Conservation (phyloP, 2,329 filamentous ascomycete genomes). For the Aspergillus thermomutatus region DNA sequence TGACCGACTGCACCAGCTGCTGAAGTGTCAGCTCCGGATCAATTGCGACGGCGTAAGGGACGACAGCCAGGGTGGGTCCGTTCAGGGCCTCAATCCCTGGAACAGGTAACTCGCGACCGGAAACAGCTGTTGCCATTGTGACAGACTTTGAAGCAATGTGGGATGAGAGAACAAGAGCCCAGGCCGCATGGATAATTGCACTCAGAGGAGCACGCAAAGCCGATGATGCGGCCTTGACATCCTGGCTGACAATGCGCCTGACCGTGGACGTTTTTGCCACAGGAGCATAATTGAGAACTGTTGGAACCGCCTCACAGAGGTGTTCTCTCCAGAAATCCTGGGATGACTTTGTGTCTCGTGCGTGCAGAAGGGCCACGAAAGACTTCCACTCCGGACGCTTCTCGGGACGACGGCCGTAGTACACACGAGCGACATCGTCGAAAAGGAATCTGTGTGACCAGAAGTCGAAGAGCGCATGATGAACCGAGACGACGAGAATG, state of each 20-base stretch:
- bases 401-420: neutral
- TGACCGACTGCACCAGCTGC: neutral
- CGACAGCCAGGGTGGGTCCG: neutral
- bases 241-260: too few species aligned
- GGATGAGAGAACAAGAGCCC: neutral
- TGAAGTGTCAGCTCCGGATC: neutral
- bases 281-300: conserved; percentile 1
- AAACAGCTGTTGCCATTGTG: neutral
- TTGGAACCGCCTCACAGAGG: neutral
- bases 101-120: conserved; percentile 1
- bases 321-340: conserved; percentile 2
- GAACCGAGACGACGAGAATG: conserved; percentile 1
- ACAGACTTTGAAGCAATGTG: neutral
- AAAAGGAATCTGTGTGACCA: conserved; percentile 7
- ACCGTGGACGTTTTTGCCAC: neutral
- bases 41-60: neutral
- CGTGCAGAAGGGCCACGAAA: neutral
- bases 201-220: neutral
- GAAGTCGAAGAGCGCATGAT: conserved; percentile 7
- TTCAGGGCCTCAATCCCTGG: neutral
- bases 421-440: conserved; percentile 5
- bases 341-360: neutral
- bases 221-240: neutral
- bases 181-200: neutral
- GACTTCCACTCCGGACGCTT: conserved; percentile 2